Evolutionary conservation across 306 rosid species (phyloP), one percentile per base, ranked within the genome.

Genomic region (Cyamopsis tetragonoloba): DNA sequence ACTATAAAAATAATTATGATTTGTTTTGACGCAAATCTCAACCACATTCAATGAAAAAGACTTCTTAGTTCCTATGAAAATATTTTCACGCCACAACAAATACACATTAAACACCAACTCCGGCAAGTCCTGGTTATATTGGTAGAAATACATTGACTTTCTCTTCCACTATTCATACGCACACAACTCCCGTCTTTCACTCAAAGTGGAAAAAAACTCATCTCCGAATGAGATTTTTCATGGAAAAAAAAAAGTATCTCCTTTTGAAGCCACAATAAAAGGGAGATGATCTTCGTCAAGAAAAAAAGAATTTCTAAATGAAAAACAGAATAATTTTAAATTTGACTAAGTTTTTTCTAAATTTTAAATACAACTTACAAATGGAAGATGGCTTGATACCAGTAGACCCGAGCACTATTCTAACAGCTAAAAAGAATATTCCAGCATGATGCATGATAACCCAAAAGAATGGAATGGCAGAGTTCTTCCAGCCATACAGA

Each of bases 351-450:
- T 56, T 74, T 38, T 69, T 68, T 31, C 68, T 39, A 49, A 58
- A 56, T 62, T 61, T 72, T 24, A 63, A 54, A 55, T 85, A 74
- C 80, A 71, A 71, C 78, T 78, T 76, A 74, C 83, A 78, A 73
- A 49, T 68, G 38, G 34, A 69, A 61, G 66, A 49, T 17, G 66
- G 38, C 82, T 59, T 14, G 68, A 42, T 70, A 66, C 35, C 51
- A 20, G 61, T 69, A 63, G 57, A 17, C 22, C 67, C 75, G 37
- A 17, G 70, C 66, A 70, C 83, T 85, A 85, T 54, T 46, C 81
- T 81, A 76, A 76, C 27, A 17, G 63, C 66, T 14, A 54, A 55
- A 65, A 57, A 13, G 14, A 67, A 41, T 11, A 41, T 62, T 62
- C 55, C 77, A 67, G 68, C 38, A 49, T 41, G 51, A 82, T 30